These are phyloP conservation scores for Arabis alpina DNA, from an alignment of 345 rosid genomes.

Conservation along the genomic window DNA sequence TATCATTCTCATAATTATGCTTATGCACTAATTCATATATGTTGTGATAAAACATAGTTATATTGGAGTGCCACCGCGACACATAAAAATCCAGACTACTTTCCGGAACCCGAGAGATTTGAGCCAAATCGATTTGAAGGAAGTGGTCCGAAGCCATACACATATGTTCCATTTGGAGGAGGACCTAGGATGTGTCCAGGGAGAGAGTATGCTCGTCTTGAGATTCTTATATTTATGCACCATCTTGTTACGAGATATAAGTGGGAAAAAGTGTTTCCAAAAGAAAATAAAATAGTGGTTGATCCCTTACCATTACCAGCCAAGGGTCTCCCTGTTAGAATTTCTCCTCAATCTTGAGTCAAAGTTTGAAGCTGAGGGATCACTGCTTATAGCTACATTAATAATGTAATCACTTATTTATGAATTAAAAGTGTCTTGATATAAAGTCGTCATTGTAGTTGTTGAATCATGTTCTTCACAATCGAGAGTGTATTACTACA, in stretches of 20 bases:
- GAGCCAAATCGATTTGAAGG: constrained; percentile 54
- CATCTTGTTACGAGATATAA: constrained; percentile 50
- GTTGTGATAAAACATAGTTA: constrained; percentile 30
- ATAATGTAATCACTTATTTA: neutral
- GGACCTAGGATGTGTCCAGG: constrained; percentile 63
- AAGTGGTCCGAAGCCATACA: constrained; percentile 51
- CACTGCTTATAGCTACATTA: neutral
- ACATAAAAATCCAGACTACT: constrained; percentile 45
- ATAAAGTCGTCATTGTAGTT: neutral
- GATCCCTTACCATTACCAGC: constrained; percentile 54
- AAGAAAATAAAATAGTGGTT: constrained; percentile 45
- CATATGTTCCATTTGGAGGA: constrained; percentile 57
- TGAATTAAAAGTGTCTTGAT: neutral
- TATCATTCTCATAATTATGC: neutral
- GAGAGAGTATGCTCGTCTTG: constrained; percentile 52
- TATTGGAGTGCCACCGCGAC: constrained; percentile 55
- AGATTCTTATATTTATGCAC: constrained; percentile 55
- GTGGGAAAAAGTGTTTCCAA: constrained; percentile 48
- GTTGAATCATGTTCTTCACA: neutral
- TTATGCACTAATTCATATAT: neutral
- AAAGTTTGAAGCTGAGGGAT: constrained; percentile 9
- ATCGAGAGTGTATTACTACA: neutral
- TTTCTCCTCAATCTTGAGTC: constrained; percentile 33
- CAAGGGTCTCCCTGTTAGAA: constrained; percentile 50
- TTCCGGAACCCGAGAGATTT: constrained; percentile 52